Conservation (phyloP, 106 monocot species). For the Gastrodia elata region DNA sequence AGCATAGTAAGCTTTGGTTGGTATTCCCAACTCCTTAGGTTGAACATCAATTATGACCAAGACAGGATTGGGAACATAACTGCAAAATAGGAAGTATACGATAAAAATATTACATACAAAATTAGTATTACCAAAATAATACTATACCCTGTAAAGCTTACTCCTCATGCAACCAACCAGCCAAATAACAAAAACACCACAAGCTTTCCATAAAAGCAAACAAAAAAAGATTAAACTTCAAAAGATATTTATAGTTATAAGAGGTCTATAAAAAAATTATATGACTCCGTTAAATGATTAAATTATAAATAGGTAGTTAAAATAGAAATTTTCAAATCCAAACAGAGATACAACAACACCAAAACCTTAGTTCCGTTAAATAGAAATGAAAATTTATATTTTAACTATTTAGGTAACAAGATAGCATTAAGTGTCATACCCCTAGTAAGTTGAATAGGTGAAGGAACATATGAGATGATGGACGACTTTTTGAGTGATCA, state of each 20-base stretch:
- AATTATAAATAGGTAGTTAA: background rate
- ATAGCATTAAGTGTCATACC: background rate
- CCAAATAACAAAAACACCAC: background rate
- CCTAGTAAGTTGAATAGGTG: background rate
- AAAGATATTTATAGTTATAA: background rate
- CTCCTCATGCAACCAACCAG: background rate
- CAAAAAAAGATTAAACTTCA: background rate
- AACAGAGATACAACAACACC: background rate
- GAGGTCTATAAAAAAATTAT: background rate
- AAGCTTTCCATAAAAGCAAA: background rate
- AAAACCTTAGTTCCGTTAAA: too few relatives aligned
- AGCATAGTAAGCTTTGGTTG: slow-evolving; percentile 68
- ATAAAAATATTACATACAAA: too few relatives aligned
- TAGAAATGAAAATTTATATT: too few relatives aligned
- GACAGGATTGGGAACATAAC: slow-evolving; percentile 62
- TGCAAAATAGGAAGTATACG: slow-evolving; percentile 10
- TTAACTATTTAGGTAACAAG: background rate
- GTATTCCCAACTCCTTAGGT: slow-evolving; percentile 59
- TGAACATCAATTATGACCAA: slow-evolving; percentile 69
- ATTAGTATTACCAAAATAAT: background rate
- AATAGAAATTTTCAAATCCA: slow-evolving; percentile 1
- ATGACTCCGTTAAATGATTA: background rate
- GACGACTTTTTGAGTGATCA: background rate
- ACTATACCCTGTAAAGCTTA: background rate
- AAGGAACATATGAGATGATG: background rate